phyloP scores from a whole-genome alignment of 1,139 yeast species.

The Lodderomyces margitis region DNA sequence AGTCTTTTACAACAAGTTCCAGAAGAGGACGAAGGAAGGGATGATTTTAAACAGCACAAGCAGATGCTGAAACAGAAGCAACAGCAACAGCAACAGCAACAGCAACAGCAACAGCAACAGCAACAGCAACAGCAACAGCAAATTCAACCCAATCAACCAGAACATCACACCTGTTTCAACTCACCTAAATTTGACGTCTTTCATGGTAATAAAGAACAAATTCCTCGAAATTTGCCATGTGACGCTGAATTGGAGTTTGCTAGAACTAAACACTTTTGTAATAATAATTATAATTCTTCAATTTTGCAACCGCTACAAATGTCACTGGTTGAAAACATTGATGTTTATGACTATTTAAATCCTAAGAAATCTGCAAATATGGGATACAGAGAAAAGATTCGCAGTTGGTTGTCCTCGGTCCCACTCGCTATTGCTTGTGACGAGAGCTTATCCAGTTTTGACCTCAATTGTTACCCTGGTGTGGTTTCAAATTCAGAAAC shows the following conservation, averaged over 20 bases:
- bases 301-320: constrained; percentile 2
- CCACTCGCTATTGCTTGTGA: constrained; percentile 35
- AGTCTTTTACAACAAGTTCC: constrained; percentile 1
- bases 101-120: neutral
- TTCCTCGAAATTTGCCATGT: neutral
- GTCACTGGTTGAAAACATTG: constrained; percentile 3
- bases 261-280: neutral
- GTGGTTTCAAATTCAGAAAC: constrained; percentile 26
- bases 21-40: neutral
- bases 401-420: constrained; percentile 55
- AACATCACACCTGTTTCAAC: neutral
- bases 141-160: neutral
- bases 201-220: neutral
- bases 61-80: neutral
- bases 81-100: neutral
- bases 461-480: constrained; percentile 47
- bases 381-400: constrained; percentile 61
- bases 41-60: too few species aligned
- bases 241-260: neutral
- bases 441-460: constrained; percentile 5
- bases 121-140: neutral
- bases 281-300: neutral
- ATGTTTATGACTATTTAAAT: constrained; percentile 33
- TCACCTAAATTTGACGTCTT: neutral
- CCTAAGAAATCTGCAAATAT: constrained; percentile 60